Conservation (phyloP, 2,329 filamentous ascomycete species). For the Exserohilum turcica region DNA sequence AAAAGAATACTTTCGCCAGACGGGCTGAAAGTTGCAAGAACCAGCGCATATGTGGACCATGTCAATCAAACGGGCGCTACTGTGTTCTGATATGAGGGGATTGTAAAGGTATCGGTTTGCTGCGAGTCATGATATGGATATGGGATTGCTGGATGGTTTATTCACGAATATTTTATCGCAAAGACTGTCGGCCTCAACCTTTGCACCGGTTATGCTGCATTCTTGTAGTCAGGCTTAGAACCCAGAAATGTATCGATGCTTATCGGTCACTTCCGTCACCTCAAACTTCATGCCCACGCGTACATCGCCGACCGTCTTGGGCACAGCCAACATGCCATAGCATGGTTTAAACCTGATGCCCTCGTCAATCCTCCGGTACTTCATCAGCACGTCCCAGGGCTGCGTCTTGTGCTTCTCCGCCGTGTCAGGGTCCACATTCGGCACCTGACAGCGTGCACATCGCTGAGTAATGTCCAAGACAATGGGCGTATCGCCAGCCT, state of each 20-base stretch:
- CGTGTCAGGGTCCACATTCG: conserved; percentile 68
- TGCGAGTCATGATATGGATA: too few species aligned
- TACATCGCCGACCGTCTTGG: conserved; percentile 61
- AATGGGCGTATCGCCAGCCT: conserved; percentile 34
- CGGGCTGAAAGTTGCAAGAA: too few species aligned
- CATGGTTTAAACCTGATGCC: conserved; percentile 68
- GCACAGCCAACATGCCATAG: conserved; percentile 69
- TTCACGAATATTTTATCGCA: neutral
- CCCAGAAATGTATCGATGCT: conserved; percentile 60
- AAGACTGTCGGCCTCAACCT: neutral
- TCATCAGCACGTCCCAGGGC: conserved; percentile 67
- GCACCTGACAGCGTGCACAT: conserved; percentile 66
- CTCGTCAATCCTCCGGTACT: conserved; percentile 64
- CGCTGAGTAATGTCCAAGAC: conserved; percentile 63
- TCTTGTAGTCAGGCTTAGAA: conserved; percentile 22
- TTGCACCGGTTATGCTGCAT: too few species aligned
- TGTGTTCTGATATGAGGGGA: too few species aligned
- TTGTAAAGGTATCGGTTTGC: too few species aligned
- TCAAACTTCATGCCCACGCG: conserved; percentile 64
- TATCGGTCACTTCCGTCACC: conserved; percentile 61
- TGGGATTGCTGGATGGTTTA: too few species aligned
- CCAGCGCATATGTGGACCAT: too few species aligned
- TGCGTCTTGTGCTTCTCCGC: conserved; percentile 63
- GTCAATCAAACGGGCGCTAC: too few species aligned
- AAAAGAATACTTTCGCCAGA: too few species aligned